phyloP scores from a whole-genome alignment of 306 rosid species.

The Crotalaria pallida region DNA sequence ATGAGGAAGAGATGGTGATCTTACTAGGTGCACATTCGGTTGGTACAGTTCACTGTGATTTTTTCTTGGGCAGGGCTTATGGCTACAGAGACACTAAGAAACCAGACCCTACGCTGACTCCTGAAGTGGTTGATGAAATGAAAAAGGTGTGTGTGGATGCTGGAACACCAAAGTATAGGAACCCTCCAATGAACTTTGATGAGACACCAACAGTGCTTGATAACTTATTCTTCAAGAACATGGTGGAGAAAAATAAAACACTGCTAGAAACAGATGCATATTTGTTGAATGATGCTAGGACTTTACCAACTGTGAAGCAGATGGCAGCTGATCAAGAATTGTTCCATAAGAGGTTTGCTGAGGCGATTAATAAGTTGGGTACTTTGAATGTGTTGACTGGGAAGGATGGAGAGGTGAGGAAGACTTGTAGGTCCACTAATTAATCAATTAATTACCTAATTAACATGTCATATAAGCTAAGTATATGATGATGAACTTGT shows the following conservation, averaged over 20 bases:
- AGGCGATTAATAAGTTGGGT: conserved; percentile 25
- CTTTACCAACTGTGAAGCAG: conserved; percentile 19
- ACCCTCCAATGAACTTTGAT: conserved; percentile 32
- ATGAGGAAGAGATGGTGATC: conserved; percentile 42
- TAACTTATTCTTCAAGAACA: conserved; percentile 30
- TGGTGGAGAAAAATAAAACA: conserved; percentile 22
- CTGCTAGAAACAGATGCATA: conserved; percentile 47
- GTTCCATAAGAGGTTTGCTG: conserved; percentile 33
- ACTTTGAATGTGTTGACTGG: conserved; percentile 37
- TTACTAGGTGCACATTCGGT: conserved; percentile 61
- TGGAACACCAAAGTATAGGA: not conserved
- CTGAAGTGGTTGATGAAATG: not conserved
- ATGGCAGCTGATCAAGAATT: conserved; percentile 16
- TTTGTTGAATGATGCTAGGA: conserved; percentile 28
- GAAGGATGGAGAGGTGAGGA: conserved; percentile 48
- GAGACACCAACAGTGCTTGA: conserved; percentile 49
- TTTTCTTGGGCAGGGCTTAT: conserved; percentile 29
- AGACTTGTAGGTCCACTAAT: conserved; percentile 44
- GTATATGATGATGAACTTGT: not conserved
- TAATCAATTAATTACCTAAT: not conserved
- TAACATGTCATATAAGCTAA: not conserved
- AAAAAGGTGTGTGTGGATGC: conserved; percentile 10
- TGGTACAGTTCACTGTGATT: conserved; percentile 39
- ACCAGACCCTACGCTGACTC: conserved; percentile 27
- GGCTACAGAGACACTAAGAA: not conserved